phyloP scores from a whole-genome alignment of 2,329 filamentous ascomycete genomes.

The Aspergillus udagawae region DNA sequence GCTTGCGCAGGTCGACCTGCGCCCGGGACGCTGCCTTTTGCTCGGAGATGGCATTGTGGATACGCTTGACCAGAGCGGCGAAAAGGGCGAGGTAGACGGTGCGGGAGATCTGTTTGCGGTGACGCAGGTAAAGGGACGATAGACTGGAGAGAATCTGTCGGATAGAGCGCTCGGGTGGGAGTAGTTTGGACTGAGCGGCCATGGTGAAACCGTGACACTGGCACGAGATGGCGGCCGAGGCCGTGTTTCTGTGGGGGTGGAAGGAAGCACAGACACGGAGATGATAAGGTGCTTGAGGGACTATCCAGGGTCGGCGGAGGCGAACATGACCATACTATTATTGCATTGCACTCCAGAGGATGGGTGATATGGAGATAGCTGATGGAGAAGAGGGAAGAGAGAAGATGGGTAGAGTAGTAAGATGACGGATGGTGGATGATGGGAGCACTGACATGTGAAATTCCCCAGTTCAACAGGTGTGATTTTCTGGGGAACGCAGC shows the following conservation, averaged over 20 bases:
- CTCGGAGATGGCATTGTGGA: conserved; percentile 86
- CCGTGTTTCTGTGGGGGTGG: background rate
- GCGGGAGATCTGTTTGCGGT: conserved; percentile 78
- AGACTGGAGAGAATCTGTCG: conserved; percentile 63
- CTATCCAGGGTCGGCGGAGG: conserved; percentile 20
- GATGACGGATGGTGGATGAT: conserved; percentile 1
- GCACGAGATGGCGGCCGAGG: conserved; percentile 10
- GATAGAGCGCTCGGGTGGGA: conserved; percentile 60
- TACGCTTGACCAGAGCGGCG: conserved; percentile 75
- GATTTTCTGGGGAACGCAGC: background rate
- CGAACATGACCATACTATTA: conserved; percentile 15
- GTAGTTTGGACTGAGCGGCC: conserved; percentile 72
- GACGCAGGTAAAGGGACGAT: conserved; percentile 68
- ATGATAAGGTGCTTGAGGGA: conserved; percentile 3
- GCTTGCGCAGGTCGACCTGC: conserved; percentile 57
- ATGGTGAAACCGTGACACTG: conserved; percentile 42
- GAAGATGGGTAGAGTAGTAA: background rate
- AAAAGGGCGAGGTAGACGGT: conserved; percentile 79
- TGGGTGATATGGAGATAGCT: background rate
- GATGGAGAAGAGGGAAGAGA: background rate
- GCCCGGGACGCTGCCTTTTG: conserved; percentile 79
- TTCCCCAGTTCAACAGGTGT: background rate
- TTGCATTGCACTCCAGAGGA: background rate
- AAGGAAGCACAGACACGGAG: background rate
- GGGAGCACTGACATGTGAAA: conserved; percentile 17